phyloP scores from a whole-genome alignment of 768 basidiomycete species.

The Brasilioporus rufonigricans region DNA sequence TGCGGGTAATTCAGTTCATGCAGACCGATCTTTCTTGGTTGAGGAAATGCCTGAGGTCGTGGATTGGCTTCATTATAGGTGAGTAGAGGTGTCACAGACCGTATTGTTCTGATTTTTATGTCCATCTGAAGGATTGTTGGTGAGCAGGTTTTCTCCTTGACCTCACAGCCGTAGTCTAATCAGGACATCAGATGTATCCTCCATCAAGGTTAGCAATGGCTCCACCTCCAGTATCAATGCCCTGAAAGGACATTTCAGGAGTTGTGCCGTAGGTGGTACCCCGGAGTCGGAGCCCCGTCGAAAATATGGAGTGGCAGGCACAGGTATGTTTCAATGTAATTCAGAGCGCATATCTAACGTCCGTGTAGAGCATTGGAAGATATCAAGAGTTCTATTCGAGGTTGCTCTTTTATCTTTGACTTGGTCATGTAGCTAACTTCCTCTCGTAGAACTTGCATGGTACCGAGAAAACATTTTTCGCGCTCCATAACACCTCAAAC shows the following conservation, averaged over 20 bases:
- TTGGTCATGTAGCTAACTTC: constrained; percentile 1
- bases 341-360: not conserved
- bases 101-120: not conserved
- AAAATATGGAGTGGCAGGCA: constrained; percentile 45
- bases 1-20: constrained; percentile 89
- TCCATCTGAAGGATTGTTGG: constrained; percentile 58
- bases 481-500: constrained; percentile 22
- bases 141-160: constrained; percentile 34
- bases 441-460: constrained; percentile 67
- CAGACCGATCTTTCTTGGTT: constrained; percentile 67
- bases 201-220: constrained; percentile 58
- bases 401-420: constrained; percentile 32
- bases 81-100: not conserved
- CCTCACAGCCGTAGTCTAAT: not conserved
- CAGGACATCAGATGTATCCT: constrained; percentile 66
- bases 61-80: constrained; percentile 84
- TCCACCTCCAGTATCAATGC: not conserved
- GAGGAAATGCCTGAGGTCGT: constrained; percentile 80
- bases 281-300: constrained; percentile 25
- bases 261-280: constrained; percentile 72
- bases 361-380: constrained; percentile 73
- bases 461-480: constrained; percentile 74
- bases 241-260: constrained; percentile 46
- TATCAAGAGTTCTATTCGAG: constrained; percentile 72
- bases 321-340: constrained; percentile 42